Evolutionary conservation across 352 stramenopile genomes (phyloP), one percentile per base, ranked within the genome.

Genomic region (Phytophthora europaea): DNA sequence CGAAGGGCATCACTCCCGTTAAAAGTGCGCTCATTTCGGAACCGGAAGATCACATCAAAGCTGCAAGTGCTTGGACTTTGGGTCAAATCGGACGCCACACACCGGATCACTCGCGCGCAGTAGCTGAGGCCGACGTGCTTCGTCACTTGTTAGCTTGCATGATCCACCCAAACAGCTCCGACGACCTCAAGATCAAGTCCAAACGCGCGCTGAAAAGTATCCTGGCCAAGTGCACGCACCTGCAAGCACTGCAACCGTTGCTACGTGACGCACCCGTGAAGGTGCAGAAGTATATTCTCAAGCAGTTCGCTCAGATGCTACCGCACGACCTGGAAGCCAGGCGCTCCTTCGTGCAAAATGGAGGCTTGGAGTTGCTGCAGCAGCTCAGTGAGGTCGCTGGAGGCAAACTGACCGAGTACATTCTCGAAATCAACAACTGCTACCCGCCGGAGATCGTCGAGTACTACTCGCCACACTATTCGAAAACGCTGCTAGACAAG

Each of bases 381-480:
- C 91, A 98, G 54, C 86, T 99, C 28, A 95, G 95, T 36, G 94
- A 98, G 72, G 93, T 82, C 3, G 93, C 94, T 2, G 91, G 88
- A 7, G 94, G 94, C n/a, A 99, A 99, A 68, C 85, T 99, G 40
- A 97, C 90, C 7, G 94, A 99, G 74, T 98, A 97, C 80, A 99
- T 99, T 65, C 78, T 96, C 66, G 89, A 98, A 67, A 99, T 99
- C 82, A 99, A 98, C 86, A 97, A 94, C 58, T 99, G 94, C 80
- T 99, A 98, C 76, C 96, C 96, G 18, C 93, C 94, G 0, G 96
- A 99, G 73, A 98, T 99, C 57, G 96, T 99, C 55, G 94, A 99
- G 80, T 99, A 98, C 75, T 99, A 99, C 82, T 98, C 92, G 61
- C 94, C 95, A 28, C 97, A 98, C 72, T 99, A 99, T 81, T 97